Percentiles rank a stretch among this genome's conserved stretches.
Evolutionary conservation across 169 alveolate genomes (phyloP).

Genomic region (Plasmodium inui): DNA sequence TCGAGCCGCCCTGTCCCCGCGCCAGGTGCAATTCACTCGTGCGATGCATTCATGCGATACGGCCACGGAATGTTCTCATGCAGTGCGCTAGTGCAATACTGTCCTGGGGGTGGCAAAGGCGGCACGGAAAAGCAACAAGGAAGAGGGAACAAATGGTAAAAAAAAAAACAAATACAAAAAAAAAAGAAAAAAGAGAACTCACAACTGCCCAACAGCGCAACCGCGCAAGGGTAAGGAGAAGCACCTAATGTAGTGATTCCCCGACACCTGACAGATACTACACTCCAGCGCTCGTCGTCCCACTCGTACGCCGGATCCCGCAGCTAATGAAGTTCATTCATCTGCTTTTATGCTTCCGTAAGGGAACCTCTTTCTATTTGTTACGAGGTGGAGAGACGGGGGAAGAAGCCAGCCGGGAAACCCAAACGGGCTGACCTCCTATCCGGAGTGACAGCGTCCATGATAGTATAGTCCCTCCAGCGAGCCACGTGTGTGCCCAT

Average conservation of each 20-base stretch:
- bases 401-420: neutral
- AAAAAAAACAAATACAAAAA: neutral
- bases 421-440: neutral
- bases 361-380: neutral
- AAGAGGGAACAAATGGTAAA: neutral
- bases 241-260: neutral
- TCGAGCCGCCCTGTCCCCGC: neutral
- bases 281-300: neutral
- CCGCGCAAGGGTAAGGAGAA: neutral
- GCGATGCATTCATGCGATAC: neutral
- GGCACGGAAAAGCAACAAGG: neutral
- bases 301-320: neutral
- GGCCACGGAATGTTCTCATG: neutral
- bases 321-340: neutral
- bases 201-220: neutral
- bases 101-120: neutral
- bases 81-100: no score
- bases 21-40: neutral
- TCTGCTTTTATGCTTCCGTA: neutral
- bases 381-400: neutral
- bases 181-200: neutral
- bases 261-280: neutral
- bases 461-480: neutral
- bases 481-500: neutral
- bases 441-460: neutral